Evolutionary conservation across 257 asterid genomes (phyloP), one percentile per base, ranked within the genome.

Genomic region (Orobanche coerulescens): DNA sequence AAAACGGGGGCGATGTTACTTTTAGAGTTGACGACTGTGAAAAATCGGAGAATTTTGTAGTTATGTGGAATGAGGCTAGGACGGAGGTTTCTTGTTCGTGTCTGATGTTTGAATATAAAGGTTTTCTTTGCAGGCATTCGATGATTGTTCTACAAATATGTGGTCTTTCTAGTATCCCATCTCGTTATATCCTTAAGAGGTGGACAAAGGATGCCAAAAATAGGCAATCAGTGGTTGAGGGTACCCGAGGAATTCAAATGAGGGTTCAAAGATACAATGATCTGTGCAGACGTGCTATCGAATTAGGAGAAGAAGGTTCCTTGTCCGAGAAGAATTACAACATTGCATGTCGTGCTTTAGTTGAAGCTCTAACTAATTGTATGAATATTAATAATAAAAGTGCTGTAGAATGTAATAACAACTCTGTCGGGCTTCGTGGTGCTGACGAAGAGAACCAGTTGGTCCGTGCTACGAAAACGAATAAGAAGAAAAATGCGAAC

Each of bases 71-170:
- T 44, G 94, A 86, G 74, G 77, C 73, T 30, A 72, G 74, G 65
- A 64, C 74, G 9, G 95, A 88, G 76, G 95, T 86, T 75, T 88
- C 93, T 43, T 92, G 98, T 81, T 84, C 98, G 6, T 92, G 98
- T 73, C 83, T 86, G 48, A 81, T 92, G 88, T 92, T 88, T 72
- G 98, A 92, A 66, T 82, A 71, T 73, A 84, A 70, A 79, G 98
- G 97, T 71, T 84, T 76, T 68, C 98, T 92, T 55, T 92, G 98
- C 69, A 84, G 98, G 71, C 98, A 92, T 76, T 75, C 95, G 19
- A 82, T 92, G 96, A 84, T 82, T 73, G 97, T 92, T 65, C 90
- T 92, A 63, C 98, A 92, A 81, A 79, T 88, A 76, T 84, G 95
- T 70, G 98, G 98, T 60, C 83, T 82, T 73, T 81, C 97, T 42